Evolutionary conservation across 345 rosid species (phyloP).

Genomic region (Eucalyptus pumila): DNA sequence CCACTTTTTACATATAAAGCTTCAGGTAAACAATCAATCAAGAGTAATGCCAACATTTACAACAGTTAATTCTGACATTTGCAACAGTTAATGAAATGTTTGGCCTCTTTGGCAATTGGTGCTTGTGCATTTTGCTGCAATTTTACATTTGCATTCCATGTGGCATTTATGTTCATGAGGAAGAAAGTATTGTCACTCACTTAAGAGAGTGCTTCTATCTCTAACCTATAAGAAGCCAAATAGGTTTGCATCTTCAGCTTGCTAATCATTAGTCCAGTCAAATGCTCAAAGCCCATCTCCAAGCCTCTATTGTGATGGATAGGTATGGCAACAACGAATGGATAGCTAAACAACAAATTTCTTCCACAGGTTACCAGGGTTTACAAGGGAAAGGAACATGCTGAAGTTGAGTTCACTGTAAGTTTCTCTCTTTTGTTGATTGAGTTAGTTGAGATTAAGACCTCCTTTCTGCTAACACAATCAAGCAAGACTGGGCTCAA

Average conservation of each 20-base stretch:
- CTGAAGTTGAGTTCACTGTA: constrained; percentile 87
- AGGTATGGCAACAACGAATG: not conserved
- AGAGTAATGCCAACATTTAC: not conserved
- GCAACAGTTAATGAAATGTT: not conserved
- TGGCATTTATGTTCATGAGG: not conserved
- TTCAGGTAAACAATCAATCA: not conserved
- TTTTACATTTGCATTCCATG: not conserved
- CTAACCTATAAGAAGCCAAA: not conserved
- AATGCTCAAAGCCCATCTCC: not conserved
- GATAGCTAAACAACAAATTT: not conserved
- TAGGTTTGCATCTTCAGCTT: not conserved
- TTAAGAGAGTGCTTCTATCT: not conserved
- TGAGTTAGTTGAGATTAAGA: not conserved
- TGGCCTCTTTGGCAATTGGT: not conserved
- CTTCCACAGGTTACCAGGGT: constrained; percentile 58
- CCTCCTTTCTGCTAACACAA: not conserved
- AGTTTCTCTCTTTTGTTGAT: constrained; percentile 7
- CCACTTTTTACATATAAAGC: not conserved
- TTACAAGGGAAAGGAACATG: constrained; percentile 82
- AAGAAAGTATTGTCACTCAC: not conserved
- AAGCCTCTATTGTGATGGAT: not conserved
- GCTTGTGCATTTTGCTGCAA: not conserved
- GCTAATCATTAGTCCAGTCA: not conserved
- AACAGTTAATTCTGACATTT: not conserved
- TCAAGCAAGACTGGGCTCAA: not conserved